phyloP scores from a whole-genome alignment of 2,329 filamentous ascomycete species.

The Diaporthe citriasiana region DNA sequence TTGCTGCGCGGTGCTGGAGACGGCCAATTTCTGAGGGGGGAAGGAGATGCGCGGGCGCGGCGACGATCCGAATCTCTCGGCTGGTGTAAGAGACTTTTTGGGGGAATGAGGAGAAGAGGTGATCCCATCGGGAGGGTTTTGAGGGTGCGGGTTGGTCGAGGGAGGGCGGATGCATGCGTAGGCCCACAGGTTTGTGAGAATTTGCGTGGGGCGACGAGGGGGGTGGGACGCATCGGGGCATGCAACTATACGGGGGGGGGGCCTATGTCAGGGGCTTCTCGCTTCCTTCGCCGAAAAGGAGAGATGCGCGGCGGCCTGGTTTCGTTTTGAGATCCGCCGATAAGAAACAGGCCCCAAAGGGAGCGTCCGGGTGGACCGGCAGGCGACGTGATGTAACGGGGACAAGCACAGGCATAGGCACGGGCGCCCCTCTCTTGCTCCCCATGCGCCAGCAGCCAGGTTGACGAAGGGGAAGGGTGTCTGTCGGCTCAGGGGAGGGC shows the following conservation, averaged over 20 bases:
- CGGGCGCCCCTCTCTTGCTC: slow-evolving; percentile 7
- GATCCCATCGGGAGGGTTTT: slow-evolving; percentile 8
- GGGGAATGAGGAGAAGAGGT: slow-evolving; percentile 10
- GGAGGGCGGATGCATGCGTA: not conserved
- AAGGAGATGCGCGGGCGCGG: slow-evolving; percentile 27
- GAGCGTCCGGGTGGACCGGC: not conserved
- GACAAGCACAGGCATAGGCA: not conserved
- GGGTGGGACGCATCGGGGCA: slow-evolving; percentile 24
- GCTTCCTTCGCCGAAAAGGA: slow-evolving; percentile 28
- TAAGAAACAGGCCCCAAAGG: slow-evolving; percentile 15
- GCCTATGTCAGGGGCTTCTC: slow-evolving; percentile 32
- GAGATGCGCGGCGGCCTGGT: slow-evolving; percentile 17
- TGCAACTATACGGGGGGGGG: slow-evolving; percentile 33
- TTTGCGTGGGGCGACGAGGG: slow-evolving; percentile 22
- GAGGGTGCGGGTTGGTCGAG: slow-evolving; percentile 23
- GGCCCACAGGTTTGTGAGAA: slow-evolving; percentile 27
- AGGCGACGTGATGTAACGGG: slow-evolving; percentile 17
- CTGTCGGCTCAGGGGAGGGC: slow-evolving; percentile 2
- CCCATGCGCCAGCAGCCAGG: not conserved
- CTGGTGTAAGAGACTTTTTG: slow-evolving; percentile 28
- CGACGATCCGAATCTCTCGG: slow-evolving; percentile 42
- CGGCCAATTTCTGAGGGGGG: slow-evolving; percentile 19
- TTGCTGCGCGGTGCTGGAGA: slow-evolving; percentile 13
- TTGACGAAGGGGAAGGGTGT: not conserved
- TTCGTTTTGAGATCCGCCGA: slow-evolving; percentile 33